These are phyloP conservation scores for Astrephomene gubernaculifera DNA, from an alignment of 139 green algal genomes.

Conservation along the genomic window DNA sequence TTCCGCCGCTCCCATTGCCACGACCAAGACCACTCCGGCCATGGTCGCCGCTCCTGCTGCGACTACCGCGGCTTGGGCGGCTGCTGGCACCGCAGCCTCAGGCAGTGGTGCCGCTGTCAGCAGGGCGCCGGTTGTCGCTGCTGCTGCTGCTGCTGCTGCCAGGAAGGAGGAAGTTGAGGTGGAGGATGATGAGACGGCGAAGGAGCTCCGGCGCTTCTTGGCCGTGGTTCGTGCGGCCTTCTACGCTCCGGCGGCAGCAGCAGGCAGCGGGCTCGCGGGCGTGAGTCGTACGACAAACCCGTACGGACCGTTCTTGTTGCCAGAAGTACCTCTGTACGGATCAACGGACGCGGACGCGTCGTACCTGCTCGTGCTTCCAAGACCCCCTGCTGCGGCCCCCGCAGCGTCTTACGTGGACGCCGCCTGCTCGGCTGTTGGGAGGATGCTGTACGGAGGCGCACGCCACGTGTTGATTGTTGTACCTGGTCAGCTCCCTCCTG, in stretches of 20 bases:
- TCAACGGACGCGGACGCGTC: background rate
- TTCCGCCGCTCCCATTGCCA: constrained; percentile 2
- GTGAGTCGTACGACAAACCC: no score
- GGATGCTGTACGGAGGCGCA: constrained; percentile 19
- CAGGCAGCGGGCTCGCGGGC: background rate
- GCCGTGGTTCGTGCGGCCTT: constrained; percentile 35
- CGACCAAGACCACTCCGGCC: background rate
- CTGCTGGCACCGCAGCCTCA: no score
- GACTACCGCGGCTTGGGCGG: background rate
- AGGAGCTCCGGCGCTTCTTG: constrained; percentile 6
- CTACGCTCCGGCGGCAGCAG: background rate
- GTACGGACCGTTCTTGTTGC: background rate
- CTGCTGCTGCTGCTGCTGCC: no score
- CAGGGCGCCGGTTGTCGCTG: no score
- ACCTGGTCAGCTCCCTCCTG: background rate
- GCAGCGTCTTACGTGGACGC: background rate
- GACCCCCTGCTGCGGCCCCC: background rate
- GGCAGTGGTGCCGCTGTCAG: no score
- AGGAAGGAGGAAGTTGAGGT: no score
- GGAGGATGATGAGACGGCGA: no score
- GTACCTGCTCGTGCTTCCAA: background rate
- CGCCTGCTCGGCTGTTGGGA: background rate
- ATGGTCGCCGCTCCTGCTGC: background rate
- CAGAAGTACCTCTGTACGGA: background rate
- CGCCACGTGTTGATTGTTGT: constrained; percentile 45